Evolutionary conservation across 495 filamentous ascomycete species (phyloP).

Genomic region (Penicillium herquei): DNA sequence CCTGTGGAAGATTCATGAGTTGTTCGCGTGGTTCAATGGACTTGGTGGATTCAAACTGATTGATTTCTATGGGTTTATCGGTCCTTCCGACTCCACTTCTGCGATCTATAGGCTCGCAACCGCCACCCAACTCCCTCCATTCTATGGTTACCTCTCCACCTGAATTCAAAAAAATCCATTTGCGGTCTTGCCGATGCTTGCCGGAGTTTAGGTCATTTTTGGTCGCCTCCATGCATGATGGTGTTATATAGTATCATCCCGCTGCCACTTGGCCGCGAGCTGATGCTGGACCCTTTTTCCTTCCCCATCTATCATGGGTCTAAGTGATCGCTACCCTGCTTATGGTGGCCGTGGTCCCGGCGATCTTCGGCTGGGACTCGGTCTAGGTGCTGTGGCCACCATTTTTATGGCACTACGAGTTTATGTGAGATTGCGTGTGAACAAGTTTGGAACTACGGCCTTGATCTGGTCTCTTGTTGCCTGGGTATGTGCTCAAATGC

Average conservation of each 20-base stretch:
- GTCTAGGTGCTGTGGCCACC: slow-evolving; percentile 19
- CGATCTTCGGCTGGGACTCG: slow-evolving; percentile 21
- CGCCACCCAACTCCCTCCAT: background rate
- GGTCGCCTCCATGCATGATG: too few relatives aligned
- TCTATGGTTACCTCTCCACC: background rate
- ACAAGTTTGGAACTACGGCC: slow-evolving; percentile 25
- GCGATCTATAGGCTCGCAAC: slow-evolving; percentile 1
- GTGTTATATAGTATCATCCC: too few relatives aligned
- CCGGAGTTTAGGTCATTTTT: background rate
- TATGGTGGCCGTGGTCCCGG: slow-evolving; percentile 23
- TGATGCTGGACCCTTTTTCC: background rate
- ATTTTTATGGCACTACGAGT: slow-evolving; percentile 23
- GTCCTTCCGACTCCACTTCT: background rate
- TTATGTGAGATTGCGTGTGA: slow-evolving; percentile 23
- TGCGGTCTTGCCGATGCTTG: background rate
- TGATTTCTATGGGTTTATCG: background rate
- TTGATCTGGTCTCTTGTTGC: slow-evolving; percentile 24
- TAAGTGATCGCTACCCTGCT: slow-evolving; percentile 15
- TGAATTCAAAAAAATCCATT: background rate
- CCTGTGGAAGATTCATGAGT: background rate
- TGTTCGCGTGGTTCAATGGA: background rate
- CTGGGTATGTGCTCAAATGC: slow-evolving; percentile 15
- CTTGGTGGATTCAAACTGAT: too few relatives aligned
- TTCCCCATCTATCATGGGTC: slow-evolving; percentile 7
- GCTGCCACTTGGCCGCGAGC: too few relatives aligned